Evolutionary conservation across 306 rosid genomes (phyloP).

Genomic region (Fagus crenata): DNA sequence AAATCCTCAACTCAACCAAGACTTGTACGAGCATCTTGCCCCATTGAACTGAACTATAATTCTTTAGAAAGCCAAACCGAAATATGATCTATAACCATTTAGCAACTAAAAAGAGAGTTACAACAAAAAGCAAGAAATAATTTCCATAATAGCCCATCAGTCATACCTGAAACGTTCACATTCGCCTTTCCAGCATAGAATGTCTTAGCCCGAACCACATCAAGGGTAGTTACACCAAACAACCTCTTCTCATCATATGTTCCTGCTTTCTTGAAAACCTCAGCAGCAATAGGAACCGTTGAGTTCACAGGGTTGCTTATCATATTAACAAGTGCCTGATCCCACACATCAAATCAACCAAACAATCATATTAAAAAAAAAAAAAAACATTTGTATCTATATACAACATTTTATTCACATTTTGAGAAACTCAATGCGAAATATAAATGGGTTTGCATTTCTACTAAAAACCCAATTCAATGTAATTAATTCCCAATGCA

Average conservation of each 20-base stretch:
- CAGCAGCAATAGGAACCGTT: conserved; percentile 94
- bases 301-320: conserved; percentile 99
- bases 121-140: not conserved
- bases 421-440: not conserved
- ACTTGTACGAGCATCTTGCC: not conserved
- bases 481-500: not conserved
- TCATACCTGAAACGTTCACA: conserved; percentile 81
- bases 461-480: not conserved
- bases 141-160: not conserved
- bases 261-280: conserved; percentile 96
- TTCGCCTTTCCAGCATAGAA: conserved; percentile 95
- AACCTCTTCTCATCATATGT: conserved; percentile 71
- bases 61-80: conserved; percentile 7
- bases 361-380: not conserved
- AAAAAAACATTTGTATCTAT: not conserved
- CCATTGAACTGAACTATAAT: not conserved
- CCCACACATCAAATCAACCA: conserved; percentile 14
- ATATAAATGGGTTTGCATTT: not conserved
- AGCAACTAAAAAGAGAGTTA: not conserved
- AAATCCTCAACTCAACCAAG: conserved; percentile 5
- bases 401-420: not conserved
- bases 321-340: conserved; percentile 89
- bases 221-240: conserved; percentile 98
- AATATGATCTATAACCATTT: not conserved
- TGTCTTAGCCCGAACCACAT: conserved; percentile 94